phyloP scores from a whole-genome alignment of 2,329 filamentous ascomycete genomes.

The Paraphaeosphaeria sporulosa region DNA sequence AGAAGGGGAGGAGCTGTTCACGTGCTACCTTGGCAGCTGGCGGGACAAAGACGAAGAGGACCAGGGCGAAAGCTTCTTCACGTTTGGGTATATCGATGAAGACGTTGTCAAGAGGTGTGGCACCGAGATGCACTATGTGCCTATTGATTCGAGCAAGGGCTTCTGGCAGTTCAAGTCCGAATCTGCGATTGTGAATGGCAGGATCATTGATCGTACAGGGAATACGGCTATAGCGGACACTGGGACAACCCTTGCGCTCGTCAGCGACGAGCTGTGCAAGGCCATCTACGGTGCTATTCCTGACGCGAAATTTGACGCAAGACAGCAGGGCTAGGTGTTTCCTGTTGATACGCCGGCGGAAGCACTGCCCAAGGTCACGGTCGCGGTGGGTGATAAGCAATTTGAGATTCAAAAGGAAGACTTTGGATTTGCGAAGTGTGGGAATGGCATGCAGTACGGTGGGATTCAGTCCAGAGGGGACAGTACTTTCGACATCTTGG shows the following conservation, averaged over 20 bases:
- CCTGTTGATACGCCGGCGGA: constrained; percentile 61
- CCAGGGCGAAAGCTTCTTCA: constrained; percentile 68
- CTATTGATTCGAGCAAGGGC: constrained; percentile 69
- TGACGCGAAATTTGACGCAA: constrained; percentile 60
- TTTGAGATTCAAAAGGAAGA: constrained; percentile 70
- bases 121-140: constrained; percentile 65
- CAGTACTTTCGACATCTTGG: constrained; percentile 66
- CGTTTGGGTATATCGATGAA: constrained; percentile 75
- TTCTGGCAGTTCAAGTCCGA: constrained; percentile 73
- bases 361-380: constrained; percentile 66
- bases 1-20: constrained; percentile 66
- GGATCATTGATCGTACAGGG: constrained; percentile 56
- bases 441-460: constrained; percentile 66
- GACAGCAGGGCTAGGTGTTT: constrained; percentile 70
- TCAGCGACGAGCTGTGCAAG: constrained; percentile 67
- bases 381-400: constrained; percentile 69
- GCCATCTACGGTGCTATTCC: constrained; percentile 71
- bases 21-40: constrained; percentile 67
- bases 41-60: constrained; percentile 56
- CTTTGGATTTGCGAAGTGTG: constrained; percentile 64
- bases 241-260: constrained; percentile 72
- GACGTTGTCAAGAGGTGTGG: constrained; percentile 64
- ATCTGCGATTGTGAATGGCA: constrained; percentile 65
- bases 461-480: constrained; percentile 70
- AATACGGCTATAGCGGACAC: constrained; percentile 77